Evolutionary conservation across 768 basidiomycete genomes (phyloP).

Genomic region (Trametes cinnabarina): DNA sequence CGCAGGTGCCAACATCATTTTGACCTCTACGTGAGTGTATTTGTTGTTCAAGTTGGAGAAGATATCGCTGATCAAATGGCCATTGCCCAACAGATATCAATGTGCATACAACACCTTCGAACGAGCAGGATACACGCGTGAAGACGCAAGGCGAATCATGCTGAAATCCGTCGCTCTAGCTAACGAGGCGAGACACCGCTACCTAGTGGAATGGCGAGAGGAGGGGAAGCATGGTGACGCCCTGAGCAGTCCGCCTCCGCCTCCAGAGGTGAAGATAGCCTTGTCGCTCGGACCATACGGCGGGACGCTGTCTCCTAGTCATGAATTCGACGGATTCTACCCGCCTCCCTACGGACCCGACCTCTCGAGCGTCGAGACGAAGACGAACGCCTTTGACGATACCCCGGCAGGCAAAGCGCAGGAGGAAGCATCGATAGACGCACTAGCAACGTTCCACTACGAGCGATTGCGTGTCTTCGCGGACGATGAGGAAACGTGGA

Average conservation of each 20-base stretch:
- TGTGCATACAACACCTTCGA: slow-evolving; percentile 54
- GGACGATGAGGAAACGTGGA: slow-evolving; percentile 49
- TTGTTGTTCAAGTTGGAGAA: not conserved
- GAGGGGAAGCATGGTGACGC: slow-evolving; percentile 2
- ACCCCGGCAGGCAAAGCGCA: slow-evolving; percentile 32
- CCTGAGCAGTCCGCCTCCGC: slow-evolving; percentile 1
- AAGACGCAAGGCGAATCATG: slow-evolving; percentile 49
- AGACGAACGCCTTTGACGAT: slow-evolving; percentile 39
- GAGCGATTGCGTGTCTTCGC: slow-evolving; percentile 57
- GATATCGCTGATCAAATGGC: not conserved
- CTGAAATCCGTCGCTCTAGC: slow-evolving; percentile 52
- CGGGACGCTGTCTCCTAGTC: slow-evolving; percentile 58
- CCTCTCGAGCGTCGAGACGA: slow-evolving; percentile 33
- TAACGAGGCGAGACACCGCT: slow-evolving; percentile 41
- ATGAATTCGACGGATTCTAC: slow-evolving; percentile 74
- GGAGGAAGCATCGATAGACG: slow-evolving; percentile 41
- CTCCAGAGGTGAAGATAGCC: slow-evolving; percentile 44
- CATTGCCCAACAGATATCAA: slow-evolving; percentile 56
- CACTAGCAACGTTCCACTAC: slow-evolving; percentile 61
- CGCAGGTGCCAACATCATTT: slow-evolving; percentile 64
- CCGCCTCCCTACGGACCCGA: slow-evolving; percentile 72
- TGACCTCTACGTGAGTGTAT: slow-evolving; percentile 61
- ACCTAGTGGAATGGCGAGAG: slow-evolving; percentile 21
- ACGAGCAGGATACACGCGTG: slow-evolving; percentile 45
- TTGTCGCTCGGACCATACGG: slow-evolving; percentile 78